Base-by-base conservation (phyloP, 2,329 filamentous ascomycete species). In the Dactylellina haptotyla region DNA sequence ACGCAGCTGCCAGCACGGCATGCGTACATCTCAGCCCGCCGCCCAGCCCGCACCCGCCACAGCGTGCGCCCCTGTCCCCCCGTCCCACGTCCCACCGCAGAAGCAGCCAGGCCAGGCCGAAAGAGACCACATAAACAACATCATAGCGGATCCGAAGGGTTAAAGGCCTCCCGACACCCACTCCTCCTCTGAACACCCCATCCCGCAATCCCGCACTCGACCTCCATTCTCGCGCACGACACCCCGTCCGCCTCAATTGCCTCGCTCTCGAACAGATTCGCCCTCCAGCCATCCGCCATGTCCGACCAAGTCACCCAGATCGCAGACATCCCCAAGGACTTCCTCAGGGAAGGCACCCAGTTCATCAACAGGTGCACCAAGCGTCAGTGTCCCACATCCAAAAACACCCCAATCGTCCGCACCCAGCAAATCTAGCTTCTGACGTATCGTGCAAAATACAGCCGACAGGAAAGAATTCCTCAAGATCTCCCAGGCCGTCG, bases 301-400 rank as follows among this genome's bases (percentile, higher is more conserved):
- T 85, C 87, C 81, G 89, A 90, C 80, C 85, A 89, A 81, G 81
- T 90, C 78, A 87, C 90, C 81, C 88, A 90, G 80, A 83, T 91
- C 78, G 85, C 90, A 80, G 89, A 91, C 77, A 85, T 88, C 80
- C 88, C 88, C 78, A 83, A 84, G 80, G 87, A 89, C 81, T 90
- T 90, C 80, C 80, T 88, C 79, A 85, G 83, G 79, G 86, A 88
- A 75, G 86, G 87, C 79, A 83, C 86, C 72, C 86, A 87, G 77
- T 88, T 88, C 82, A 82, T 88, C 80, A 85, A 84, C 82, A 82
- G 85, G 78, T 87, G 86, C 84, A 86, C 86, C 76, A 88, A 88
- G 83, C 86, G 85, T 87, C 81, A 71, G 85, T 37, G 54, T 12
- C 26, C 23, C 53, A 4, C 9, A 32, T 16, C 62, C 70, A 25